Conservation (phyloP, 2,329 filamentous ascomycete species). For the Stachybotrys chartarum region DNA sequence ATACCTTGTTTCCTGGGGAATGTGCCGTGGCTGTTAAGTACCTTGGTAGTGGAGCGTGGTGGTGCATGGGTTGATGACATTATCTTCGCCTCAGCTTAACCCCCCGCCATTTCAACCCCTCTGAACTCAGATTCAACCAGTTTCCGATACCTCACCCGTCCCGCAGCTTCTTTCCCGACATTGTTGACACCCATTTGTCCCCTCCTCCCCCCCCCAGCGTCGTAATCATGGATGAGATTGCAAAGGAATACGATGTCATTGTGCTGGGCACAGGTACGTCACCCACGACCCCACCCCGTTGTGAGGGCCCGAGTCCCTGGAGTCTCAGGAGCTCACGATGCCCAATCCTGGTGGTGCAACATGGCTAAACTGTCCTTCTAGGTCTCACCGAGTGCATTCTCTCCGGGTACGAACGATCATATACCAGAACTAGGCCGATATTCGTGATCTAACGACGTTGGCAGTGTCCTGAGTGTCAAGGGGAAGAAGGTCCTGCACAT, state of each 20-base stretch:
- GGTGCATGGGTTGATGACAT: background rate
- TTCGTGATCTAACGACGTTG: background rate
- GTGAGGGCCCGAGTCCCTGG: background rate
- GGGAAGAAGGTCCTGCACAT: conserved; percentile 99
- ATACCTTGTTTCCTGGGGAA: no score
- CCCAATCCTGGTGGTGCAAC: conserved; percentile 13
- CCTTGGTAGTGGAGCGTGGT: background rate
- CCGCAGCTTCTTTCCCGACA: conserved; percentile 5
- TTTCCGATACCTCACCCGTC: background rate
- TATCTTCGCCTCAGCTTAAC: background rate
- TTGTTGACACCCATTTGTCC: conserved; percentile 8
- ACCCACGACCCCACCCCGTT: background rate
- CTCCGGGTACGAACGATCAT: conserved; percentile 63
- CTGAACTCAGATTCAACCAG: background rate
- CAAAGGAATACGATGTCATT: conserved; percentile 96
- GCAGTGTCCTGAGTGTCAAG: conserved; percentile 87
- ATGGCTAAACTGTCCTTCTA: conserved; percentile 27
- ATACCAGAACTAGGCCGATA: background rate
- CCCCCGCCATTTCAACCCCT: conserved; percentile 1
- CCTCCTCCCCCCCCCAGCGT: background rate
- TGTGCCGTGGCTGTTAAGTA: background rate
- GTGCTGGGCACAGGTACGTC: conserved; percentile 90
- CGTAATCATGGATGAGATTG: conserved; percentile 84
- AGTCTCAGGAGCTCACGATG: background rate
- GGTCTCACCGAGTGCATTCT: conserved; percentile 98